Percentiles rank a stretch among this genome's conserved stretches.
Conservation (phyloP, 148 eudicot species). For the Rhododendron griersonianum region DNA sequence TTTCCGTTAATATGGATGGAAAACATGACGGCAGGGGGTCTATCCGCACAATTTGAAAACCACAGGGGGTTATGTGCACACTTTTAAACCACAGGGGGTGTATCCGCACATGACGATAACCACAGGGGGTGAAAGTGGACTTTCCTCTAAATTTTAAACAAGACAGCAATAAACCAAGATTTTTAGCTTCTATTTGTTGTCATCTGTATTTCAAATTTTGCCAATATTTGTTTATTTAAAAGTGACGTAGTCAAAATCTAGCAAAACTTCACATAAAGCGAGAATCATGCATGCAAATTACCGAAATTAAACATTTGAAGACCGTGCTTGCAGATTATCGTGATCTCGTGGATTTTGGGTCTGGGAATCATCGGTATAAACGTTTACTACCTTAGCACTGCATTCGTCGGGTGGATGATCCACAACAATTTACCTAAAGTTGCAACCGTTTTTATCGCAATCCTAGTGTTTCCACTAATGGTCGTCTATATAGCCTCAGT, state of each 20-base stretch:
- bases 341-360: constrained; percentile 57
- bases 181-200: background rate
- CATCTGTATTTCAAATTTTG: background rate
- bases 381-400: constrained; percentile 65
- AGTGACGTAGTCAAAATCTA: background rate
- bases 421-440: constrained; percentile 61
- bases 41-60: no score
- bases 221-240: background rate
- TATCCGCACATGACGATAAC: no score
- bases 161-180: no score
- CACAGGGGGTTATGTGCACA: no score
- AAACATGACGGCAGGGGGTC: no score
- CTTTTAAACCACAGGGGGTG: no score
- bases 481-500: constrained; percentile 49
- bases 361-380: constrained; percentile 76
- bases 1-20: no score
- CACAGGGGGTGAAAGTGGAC: no score
- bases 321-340: constrained; percentile 37
- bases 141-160: no score
- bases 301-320: background rate
- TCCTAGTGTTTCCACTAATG: constrained; percentile 77
- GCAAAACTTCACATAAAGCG: background rate
- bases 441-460: constrained; percentile 64
- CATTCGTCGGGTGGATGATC: constrained; percentile 67
- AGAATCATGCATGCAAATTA: background rate